Base-by-base conservation (phyloP, 2,329 filamentous ascomycete genomes). In the Ophiostoma populinum region DNA sequence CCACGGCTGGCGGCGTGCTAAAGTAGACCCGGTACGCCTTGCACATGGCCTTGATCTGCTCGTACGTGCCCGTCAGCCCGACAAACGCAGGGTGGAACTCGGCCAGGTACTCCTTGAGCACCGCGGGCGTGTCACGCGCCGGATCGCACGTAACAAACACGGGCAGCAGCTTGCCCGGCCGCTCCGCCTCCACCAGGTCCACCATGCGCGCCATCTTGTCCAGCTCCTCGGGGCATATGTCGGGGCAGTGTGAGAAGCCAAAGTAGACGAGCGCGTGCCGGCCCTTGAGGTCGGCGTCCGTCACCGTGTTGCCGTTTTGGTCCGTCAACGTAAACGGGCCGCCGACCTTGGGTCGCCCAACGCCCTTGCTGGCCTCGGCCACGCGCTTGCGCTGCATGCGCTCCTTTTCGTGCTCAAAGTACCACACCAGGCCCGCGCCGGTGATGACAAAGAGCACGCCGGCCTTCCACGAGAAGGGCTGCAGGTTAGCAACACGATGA, bases 171-270 rank as follows among this genome's bases (percentile, higher is more conserved):
- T 63, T 47, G 30, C 55, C 56, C 3, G 67, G 63, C 5, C 51
- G 49, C 47, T 65, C 56, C 33, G 59, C 59, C 45, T 74, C 61
- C 29, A 77, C 66, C 6, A 70, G 62, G 51, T 98, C 85, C 51
- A 92, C 79, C 72, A 95, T 93, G 39, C 68, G 67, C n/a, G 87
- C 81, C 86, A 98, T 94, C 64, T 98, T 98, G 62, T 98, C 90
- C 48, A 98, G 77, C 59, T 98, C 90, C 51, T 98, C 90, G 22
- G 90, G 90, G 62, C 90, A 98, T 53, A 98, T 98, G 54, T 98
- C 90, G 17, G 90, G 90, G 55, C 90, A 98, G 57, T 94, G 86
- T 7, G 83, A 87, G 67, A 98, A 98, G 49, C 90, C 90, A 54
- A 98, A 98, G 61, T 98, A 98, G 24, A 95, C 75, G 12, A 92